phyloP scores from a whole-genome alignment of 495 filamentous ascomycete genomes.

The Penicillium psychrofluorescens region DNA sequence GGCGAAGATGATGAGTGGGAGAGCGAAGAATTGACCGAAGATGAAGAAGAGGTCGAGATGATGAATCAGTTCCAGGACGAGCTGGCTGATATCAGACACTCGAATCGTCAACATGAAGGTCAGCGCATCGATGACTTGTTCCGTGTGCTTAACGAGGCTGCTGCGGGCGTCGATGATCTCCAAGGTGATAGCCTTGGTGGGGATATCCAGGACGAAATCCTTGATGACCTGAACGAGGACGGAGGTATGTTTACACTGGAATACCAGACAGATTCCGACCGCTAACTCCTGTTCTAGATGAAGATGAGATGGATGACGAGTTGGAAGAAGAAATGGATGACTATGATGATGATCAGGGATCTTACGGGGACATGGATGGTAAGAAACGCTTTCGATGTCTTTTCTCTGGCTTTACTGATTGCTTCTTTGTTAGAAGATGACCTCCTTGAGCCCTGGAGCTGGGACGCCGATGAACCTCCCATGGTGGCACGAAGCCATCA shows the following conservation, averaged over 20 bases:
- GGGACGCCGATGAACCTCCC: slow-evolving; percentile 45
- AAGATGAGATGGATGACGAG: slow-evolving; percentile 49
- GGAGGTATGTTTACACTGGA: slow-evolving; percentile 47
- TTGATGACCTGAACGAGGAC: slow-evolving; percentile 64
- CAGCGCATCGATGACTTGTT: slow-evolving; percentile 39
- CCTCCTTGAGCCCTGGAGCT: slow-evolving; percentile 46
- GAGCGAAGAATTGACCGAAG: slow-evolving; percentile 48
- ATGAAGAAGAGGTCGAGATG: slow-evolving; percentile 49
- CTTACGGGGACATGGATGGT: slow-evolving; percentile 40
- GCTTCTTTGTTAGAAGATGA: slow-evolving; percentile 36
- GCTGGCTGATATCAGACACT: slow-evolving; percentile 58
- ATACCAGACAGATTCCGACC: background rate
- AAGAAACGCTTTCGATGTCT: background rate
- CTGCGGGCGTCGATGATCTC: slow-evolving; percentile 29
- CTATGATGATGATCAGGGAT: slow-evolving; percentile 39
- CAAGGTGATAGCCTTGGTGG: slow-evolving; percentile 28
- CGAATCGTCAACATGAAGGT: slow-evolving; percentile 52
- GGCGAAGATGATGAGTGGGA: slow-evolving; percentile 55
- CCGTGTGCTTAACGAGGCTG: slow-evolving; percentile 36
- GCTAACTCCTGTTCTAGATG: slow-evolving; percentile 22
- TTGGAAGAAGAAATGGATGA: slow-evolving; percentile 44
- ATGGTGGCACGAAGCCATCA: slow-evolving; percentile 35
- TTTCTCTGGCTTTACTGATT: background rate
- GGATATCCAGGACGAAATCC: slow-evolving; percentile 41
- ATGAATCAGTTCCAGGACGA: slow-evolving; percentile 43